Base-by-base conservation (phyloP, 345 rosid genomes). In the Aegle marmelos region DNA sequence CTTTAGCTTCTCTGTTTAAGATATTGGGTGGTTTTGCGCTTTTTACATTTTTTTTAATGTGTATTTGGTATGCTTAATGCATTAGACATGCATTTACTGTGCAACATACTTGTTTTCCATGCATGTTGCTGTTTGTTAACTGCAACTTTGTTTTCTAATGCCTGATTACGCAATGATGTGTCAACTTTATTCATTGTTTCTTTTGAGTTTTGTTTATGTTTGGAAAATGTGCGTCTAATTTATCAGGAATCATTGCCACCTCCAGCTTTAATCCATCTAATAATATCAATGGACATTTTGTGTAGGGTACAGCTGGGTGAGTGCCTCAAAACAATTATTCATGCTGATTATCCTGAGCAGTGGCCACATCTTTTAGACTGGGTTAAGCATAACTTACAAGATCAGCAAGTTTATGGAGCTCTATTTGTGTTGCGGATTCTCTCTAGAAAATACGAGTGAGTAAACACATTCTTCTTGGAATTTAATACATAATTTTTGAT, bases 281-380 rank as follows among this genome's bases (percentile, higher is more conserved):
- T 71, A 6, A 37, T 37, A 37, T 1, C 33, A n/a, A 24, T 2
- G 27, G 72, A 50, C 56, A 30, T 70, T n/a, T 36, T 84, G 14
- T 75, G 37, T 84, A 97, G 99, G 87, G 94, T 91, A 53, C 99
- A 97, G 83, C 81, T 97, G 87, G 99, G 99, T 50, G 99, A 97
- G 87, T 91, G 96, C 87, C 92, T 97, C 56, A 97, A 97, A 87
- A 97, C 98, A 13, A 89, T 97, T 69, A 90, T 97, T 34, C 94
- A 92, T 82, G 90, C 94, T 66, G 99, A 97, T 88, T 97, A 97
- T 83, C 99, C 99, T 0, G 99, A 97, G 87, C 98, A 94, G 85
- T 97, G 99, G 99, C 97, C 98, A 1, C 92, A 76, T 62, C 97
- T 97, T 74, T 91, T 97, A 53, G 98, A 93, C 63, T 97, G 99